Conservation (phyloP, 2,329 filamentous ascomycete species). For the Penicillium sp. region DNA sequence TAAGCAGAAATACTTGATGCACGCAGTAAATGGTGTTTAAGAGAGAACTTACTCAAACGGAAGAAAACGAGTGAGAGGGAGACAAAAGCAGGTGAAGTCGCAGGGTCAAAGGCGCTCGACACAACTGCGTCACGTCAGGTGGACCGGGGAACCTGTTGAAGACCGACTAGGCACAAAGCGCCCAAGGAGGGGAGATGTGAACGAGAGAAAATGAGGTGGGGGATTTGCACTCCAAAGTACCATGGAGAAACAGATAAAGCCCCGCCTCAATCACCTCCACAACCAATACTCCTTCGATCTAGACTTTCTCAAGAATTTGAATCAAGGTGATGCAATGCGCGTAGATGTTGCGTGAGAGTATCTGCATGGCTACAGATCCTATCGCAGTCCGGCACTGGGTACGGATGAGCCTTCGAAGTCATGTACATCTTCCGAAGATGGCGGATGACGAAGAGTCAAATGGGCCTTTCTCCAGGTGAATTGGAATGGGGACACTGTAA, state of each 20-base stretch:
- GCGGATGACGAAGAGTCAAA: constrained; percentile 8
- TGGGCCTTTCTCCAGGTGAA: constrained; percentile 16
- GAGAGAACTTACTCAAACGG: background rate
- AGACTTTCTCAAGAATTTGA: background rate
- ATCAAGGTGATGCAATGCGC: background rate
- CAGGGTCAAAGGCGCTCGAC: background rate
- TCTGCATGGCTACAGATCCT: background rate
- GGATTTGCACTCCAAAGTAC: background rate
- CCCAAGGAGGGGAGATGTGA: background rate
- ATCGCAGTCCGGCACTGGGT: background rate
- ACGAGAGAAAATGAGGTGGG: background rate
- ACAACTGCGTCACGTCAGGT: background rate
- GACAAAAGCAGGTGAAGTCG: background rate
- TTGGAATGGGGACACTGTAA: constrained; percentile 21
- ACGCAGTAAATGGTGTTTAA: background rate
- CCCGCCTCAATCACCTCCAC: background rate
- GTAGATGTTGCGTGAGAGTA: background rate
- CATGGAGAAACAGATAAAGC: background rate
- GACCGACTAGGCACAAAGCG: background rate
- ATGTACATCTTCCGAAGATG: background rate
- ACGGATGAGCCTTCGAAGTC: background rate
- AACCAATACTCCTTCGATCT: background rate
- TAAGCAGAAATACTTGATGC: background rate
- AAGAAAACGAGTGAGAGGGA: background rate
- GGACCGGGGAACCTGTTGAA: background rate